phyloP scores from a whole-genome alignment of 2,329 filamentous ascomycete genomes.

The Moelleriella libera region DNA sequence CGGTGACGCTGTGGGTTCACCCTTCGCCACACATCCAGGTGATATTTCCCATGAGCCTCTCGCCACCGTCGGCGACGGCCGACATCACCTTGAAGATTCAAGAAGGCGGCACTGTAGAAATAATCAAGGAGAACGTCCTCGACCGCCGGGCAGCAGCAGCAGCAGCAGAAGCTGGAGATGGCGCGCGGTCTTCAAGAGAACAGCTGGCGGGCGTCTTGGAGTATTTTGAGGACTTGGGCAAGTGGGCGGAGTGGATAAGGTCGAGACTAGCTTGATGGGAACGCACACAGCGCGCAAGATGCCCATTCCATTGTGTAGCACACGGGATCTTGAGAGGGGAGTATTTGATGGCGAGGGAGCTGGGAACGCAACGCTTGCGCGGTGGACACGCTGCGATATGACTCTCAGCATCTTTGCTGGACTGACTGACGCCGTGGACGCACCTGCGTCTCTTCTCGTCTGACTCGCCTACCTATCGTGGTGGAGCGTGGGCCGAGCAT shows the following conservation, averaged over 20 bases:
- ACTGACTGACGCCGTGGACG: no score
- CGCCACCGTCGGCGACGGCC: slow-evolving; percentile 19
- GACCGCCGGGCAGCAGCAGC: slow-evolving; percentile 6
- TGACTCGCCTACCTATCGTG: no score
- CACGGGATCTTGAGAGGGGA: no score
- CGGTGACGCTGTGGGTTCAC: slow-evolving; percentile 38
- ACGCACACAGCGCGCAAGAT: no score
- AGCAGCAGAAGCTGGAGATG: slow-evolving; percentile 5
- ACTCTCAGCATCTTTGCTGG: no score
- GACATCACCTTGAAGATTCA: slow-evolving; percentile 44
- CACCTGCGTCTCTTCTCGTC: no score
- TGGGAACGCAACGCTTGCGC: no score
- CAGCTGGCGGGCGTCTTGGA: slow-evolving; percentile 32
- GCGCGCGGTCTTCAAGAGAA: slow-evolving; percentile 22
- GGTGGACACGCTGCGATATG: no score
- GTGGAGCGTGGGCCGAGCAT: no score
- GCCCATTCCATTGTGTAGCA: no score
- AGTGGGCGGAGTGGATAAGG: slow-evolving; percentile 40
- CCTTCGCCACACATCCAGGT: slow-evolving; percentile 34
- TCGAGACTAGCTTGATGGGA: slow-evolving; percentile 15
- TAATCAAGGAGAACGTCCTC: slow-evolving; percentile 41
- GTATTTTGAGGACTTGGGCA: slow-evolving; percentile 35
- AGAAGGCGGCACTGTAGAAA: slow-evolving; percentile 41
- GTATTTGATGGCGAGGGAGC: no score
- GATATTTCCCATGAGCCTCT: slow-evolving; percentile 35